These are phyloP conservation scores for Tagetes patula DNA, from an alignment of 129 eudicot species.

Conservation along the genomic window DNA sequence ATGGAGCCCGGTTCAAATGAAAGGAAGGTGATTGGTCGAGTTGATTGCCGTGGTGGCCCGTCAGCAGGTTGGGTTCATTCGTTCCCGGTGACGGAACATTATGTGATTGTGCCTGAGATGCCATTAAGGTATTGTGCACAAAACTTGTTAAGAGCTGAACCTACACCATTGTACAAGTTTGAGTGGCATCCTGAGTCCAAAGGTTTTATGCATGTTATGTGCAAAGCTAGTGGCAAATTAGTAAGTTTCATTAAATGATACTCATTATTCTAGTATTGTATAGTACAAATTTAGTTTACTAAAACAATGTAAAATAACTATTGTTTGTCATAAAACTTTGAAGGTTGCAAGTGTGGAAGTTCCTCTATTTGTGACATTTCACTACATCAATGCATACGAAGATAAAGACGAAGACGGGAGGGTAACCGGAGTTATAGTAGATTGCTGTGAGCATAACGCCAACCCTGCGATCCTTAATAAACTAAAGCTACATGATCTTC, in stretches of 20 bases:
- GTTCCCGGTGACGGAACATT: constrained; percentile 90
- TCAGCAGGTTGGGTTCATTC: constrained; percentile 98
- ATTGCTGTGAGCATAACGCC: constrained; percentile 92
- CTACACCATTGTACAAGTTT: constrained; percentile 91
- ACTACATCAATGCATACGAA: constrained; percentile 96
- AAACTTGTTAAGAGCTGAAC: constrained; percentile 82
- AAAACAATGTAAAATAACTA: background rate
- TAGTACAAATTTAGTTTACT: too few species aligned
- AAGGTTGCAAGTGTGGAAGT: constrained; percentile 99
- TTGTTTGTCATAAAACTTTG: constrained; percentile 4
- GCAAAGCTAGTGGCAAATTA: constrained; percentile 87
- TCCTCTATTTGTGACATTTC: constrained; percentile 86
- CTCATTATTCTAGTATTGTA: too few species aligned
- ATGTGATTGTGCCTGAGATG: constrained; percentile 92
- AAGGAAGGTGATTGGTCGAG: constrained; percentile 84
- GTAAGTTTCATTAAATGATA: constrained; percentile 41
- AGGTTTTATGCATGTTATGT: constrained; percentile 90
- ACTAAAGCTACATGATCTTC: constrained; percentile 70
- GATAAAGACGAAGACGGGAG: constrained; percentile 94
- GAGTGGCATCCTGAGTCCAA: constrained; percentile 95
- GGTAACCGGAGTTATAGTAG: constrained; percentile 63
- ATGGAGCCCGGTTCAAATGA: constrained; percentile 81
- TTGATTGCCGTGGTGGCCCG: constrained; percentile 83
- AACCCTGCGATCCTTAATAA: constrained; percentile 81
- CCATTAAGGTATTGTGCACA: constrained; percentile 91